phyloP scores from a whole-genome alignment of 331 rosid genomes.

The Malus hybrid region DNA sequence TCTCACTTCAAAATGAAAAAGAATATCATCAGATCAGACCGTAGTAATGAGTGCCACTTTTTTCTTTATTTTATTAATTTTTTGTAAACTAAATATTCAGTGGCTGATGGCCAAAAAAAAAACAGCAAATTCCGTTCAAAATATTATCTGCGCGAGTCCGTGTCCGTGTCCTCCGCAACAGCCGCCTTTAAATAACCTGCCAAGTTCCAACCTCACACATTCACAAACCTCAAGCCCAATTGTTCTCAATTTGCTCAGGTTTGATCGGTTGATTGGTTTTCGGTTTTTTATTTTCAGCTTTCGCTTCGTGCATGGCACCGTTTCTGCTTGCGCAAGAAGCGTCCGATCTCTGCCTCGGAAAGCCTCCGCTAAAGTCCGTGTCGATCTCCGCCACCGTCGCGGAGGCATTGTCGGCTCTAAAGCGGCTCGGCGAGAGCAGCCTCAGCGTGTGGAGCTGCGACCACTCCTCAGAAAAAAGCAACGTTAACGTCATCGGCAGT shows the following conservation, averaged over 20 bases:
- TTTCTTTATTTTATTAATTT: too few species aligned
- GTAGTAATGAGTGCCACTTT: too few species aligned
- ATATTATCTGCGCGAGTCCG: too few species aligned
- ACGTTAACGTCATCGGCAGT: background rate
- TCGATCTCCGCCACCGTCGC: conserved; percentile 45
- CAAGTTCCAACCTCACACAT: too few species aligned
- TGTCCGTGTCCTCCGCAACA: too few species aligned
- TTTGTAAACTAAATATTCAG: too few species aligned
- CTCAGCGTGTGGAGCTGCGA: conserved; percentile 71
- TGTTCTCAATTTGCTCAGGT: background rate
- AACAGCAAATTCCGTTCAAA: too few species aligned
- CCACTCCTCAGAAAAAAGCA: conserved; percentile 30
- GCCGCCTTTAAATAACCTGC: too few species aligned
- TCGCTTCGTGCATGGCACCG: conserved; percentile 52
- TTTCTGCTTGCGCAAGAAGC: conserved; percentile 39
- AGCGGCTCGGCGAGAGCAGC: conserved; percentile 27
- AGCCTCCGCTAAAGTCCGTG: conserved; percentile 62
- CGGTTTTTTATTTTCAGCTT: background rate
- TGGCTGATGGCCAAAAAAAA: too few species aligned
- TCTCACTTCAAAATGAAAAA: too few species aligned
- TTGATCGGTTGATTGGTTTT: background rate
- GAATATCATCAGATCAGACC: too few species aligned
- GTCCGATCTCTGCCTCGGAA: conserved; percentile 79
- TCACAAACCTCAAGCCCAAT: background rate
- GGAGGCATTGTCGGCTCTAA: conserved; percentile 52